Conservation (phyloP, 305 asterid species). For the Rubia tinctorum region DNA sequence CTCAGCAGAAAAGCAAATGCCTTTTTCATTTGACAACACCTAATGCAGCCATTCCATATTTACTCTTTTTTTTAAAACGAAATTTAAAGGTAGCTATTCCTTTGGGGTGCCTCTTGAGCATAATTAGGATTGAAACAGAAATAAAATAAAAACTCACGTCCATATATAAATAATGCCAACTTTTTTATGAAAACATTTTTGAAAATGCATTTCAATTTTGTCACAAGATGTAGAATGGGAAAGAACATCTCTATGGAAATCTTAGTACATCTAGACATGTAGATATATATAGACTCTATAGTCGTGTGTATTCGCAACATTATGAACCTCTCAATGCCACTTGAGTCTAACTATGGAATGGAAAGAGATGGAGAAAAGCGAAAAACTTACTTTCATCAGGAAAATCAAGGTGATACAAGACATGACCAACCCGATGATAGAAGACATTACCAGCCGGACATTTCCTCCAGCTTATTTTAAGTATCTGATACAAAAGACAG, state of each 20-base stretch:
- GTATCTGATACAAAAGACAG: slow-evolving; percentile 43
- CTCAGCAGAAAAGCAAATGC: no score
- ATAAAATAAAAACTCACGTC: neutral
- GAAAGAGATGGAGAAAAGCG: neutral
- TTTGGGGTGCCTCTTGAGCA: neutral
- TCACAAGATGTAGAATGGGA: no score
- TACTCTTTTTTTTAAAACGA: no score
- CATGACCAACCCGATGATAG: slow-evolving; percentile 20
- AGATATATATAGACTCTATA: neutral
- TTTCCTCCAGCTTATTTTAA: slow-evolving; percentile 19
- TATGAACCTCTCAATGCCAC: neutral
- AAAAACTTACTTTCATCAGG: slow-evolving; percentile 67
- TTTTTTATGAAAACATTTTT: no score
- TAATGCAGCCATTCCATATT: no score
- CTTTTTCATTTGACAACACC: no score
- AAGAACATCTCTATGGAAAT: neutral
- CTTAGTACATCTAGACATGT: neutral
- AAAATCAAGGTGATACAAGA: slow-evolving; percentile 50
- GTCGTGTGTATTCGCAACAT: neutral
- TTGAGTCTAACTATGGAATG: neutral
- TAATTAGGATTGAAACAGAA: neutral
- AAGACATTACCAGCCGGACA: slow-evolving; percentile 21
- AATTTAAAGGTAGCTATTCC: no score
- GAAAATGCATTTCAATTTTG: no score
- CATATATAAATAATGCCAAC: neutral